A percentile compares a stretch with the other conserved stretches of the same genome.
phyloP scores from a whole-genome alignment of 306 rosid genomes.

The Delonix regia region DNA sequence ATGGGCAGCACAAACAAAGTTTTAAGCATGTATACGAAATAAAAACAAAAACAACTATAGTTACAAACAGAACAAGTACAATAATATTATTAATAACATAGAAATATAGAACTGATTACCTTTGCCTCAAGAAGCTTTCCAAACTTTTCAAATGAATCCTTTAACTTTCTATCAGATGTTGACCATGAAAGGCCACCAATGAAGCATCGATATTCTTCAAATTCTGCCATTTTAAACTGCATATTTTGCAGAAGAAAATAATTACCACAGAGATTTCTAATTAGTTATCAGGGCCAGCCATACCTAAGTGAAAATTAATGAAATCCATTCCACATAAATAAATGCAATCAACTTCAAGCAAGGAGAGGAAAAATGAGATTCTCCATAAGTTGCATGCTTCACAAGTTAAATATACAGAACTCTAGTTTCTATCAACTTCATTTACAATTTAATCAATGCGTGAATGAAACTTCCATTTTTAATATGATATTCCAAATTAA shows the following conservation, averaged over 20 bases:
- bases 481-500: not conserved
- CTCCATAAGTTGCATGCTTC: not conserved
- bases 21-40: conserved; percentile 11
- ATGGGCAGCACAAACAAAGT: conserved; percentile 22
- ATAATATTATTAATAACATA: not conserved
- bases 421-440: not conserved
- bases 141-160: conserved; percentile 83
- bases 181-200: conserved; percentile 99
- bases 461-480: not conserved
- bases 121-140: conserved; percentile 94
- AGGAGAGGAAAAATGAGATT: conserved; percentile 3
- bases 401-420: not conserved
- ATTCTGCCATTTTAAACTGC: conserved; percentile 82
- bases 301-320: too few species aligned
- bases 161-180: conserved; percentile 82
- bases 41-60: not conserved
- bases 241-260: conserved; percentile 8
- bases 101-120: conserved; percentile 49
- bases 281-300: conserved; percentile 3
- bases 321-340: not conserved
- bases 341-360: conserved; percentile 16
- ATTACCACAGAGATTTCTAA: conserved; percentile 7
- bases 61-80: not conserved
- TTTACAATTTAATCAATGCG: not conserved
- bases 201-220: conserved; percentile 84